Base-by-base conservation (phyloP, 805 yeast genomes). In the Ogataea methylovora region DNA sequence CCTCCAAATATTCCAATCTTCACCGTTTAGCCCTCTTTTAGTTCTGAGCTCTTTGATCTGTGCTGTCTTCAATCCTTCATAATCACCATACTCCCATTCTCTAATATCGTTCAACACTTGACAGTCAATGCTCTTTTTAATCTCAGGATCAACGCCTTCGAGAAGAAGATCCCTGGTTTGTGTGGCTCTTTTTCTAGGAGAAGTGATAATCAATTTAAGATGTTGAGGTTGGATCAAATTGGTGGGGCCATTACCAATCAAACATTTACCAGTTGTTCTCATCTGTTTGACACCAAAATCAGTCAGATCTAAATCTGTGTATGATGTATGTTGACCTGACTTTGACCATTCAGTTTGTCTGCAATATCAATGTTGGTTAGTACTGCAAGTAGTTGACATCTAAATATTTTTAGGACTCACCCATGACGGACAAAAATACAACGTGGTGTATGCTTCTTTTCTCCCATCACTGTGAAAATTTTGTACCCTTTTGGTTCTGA, bases 51-150 rank as follows among this genome's bases (percentile, higher is more conserved):
- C 72, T 29, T 69, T 61, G 54, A 88, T 86, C 48, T 88, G 75
- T 6, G 61, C 54, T 2, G 95, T 82, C 37, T 69, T 53, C 44
- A 78, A 57, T 5, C 97, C 97, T 65, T 90, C 97, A 56, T 90
- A 90, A 51, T 84, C 92, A 45, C 97, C 97, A 50, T 90, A 90
- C 45, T 85, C 94, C 97, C 97, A 90, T 60, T 90, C 97, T 46
- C 92, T 72, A 32, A 87, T 59, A 48, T 85, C 87, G 32, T 83
- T 76, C 42, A 77, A 80, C 14, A 68, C 67, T 37, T 63, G 58
- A 29, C 69, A 48, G 8, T 68, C 61, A 32, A 79, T 67, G 6
- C 56, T 42, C 8, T 63, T 42, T 39, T 60, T 65, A 13, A 64
- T 59, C 18, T 62, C 64, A 11, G 61, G 67, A 17, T 67, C 64